Percentiles rank a stretch among this genome's conserved stretches.
Evolutionary conservation across 805 yeast genomes (phyloP).

Genomic region (Saccharomycopsis schoenii): DNA sequence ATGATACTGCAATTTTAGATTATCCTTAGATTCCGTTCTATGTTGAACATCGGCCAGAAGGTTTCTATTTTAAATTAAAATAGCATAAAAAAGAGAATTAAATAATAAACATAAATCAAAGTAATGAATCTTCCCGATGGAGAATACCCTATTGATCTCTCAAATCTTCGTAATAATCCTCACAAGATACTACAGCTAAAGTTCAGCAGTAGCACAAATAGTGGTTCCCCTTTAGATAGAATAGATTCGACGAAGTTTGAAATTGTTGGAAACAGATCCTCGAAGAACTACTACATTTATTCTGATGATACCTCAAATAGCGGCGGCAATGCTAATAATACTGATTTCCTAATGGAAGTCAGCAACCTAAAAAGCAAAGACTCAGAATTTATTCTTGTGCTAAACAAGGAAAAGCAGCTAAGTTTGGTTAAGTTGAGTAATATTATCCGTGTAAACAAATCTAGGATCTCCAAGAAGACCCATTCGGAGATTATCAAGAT

Average conservation of each 20-base stretch:
- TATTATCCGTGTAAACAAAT: slow-evolving; percentile 14
- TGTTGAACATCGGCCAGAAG: too few relatives aligned
- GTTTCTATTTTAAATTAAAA: too few relatives aligned
- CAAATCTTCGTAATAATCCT: not conserved
- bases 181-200: slow-evolving; percentile 1
- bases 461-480: slow-evolving; percentile 10
- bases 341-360: slow-evolving; percentile 3
- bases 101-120: not conserved
- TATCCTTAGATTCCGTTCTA: too few relatives aligned
- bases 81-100: not conserved
- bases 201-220: not conserved
- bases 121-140: slow-evolving; percentile 11
- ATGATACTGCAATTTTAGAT: too few relatives aligned
- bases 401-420: slow-evolving; percentile 2
- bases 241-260: not conserved
- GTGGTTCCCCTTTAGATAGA: not conserved
- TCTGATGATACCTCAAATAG: not conserved
- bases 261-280: not conserved
- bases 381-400: slow-evolving; percentile 9
- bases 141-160: slow-evolving; percentile 13
- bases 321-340: not conserved
- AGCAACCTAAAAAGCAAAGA: slow-evolving; percentile 7
- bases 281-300: not conserved
- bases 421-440: slow-evolving; percentile 6
- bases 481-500: slow-evolving; percentile 8